Evolutionary conservation across 2,329 filamentous ascomycete genomes (phyloP), one percentile per base, ranked within the genome.

Genomic region (Aspergillus caelatus): DNA sequence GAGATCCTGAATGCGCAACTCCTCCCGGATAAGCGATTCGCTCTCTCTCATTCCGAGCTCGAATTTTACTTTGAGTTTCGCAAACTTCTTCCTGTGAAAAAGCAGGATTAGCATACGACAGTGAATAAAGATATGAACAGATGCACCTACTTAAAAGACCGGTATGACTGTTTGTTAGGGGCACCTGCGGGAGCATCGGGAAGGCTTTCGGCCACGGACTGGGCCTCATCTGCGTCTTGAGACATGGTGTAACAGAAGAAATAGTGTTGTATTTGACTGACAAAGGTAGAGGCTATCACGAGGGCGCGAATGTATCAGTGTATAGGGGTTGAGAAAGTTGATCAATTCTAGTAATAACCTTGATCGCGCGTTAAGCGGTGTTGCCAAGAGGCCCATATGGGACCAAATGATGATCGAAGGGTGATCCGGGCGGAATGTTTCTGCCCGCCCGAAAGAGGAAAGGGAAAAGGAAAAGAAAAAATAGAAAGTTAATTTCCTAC

Each of bases 51-150:
- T 91, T 78, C 95, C 93, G 60, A 91, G 85, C 71, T 88, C 88
- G 79, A 95, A 95, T 64, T 95, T 84, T 60, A 89, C 86, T 79
- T 96, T 95, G 76, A 92, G 91, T 68, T 92, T 88, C 62, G 89
- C 90, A 78, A 96, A 99, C 83, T 99, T 99, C 82, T 97, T 96
- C 66, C 81, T 82, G 55, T n/a, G 65, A 4, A 53, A 36, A 41
- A 8, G 43, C 21, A 45, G 7, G 46, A 62, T 71, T 59, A 69
- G 57, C 60, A 32, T 34, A 16, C 56, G 23, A 12, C n/a, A 7
- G 53, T 28, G 26, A 8, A 23, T n/a, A 30, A 50, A 23, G 48
- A 32, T 36, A 28, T 23, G 30, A 11, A 56, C 36, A 50, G 19
- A 45, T 58, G 28, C 30, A 62, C 78, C 67, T 71, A 81, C 86